Base-by-base conservation (phyloP, 192 early-diverging fungal species). In the Haplosporangium gracile region DNA sequence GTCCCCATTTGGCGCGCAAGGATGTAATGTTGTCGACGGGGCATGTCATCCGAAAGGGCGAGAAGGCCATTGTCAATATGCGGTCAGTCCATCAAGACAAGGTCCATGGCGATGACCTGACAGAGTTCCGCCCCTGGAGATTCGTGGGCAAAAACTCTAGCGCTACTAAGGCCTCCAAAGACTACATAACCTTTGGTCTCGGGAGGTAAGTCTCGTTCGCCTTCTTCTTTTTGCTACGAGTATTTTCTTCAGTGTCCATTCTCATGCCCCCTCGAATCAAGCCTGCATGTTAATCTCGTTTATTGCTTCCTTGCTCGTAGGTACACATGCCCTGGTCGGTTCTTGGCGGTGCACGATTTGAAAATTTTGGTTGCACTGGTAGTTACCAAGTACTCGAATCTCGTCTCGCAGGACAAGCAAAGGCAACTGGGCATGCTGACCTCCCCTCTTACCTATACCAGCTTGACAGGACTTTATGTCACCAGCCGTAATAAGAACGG, bases 321-420 rank as follows among this genome's bases (percentile, higher is more conserved):
- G 74, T 87, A 86, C 71, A 86, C 88, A n/a, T 91, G 90, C 57
- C 90, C 90, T 40, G 90, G 90, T n/a, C 90, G 90, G 0, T 86
- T 87, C 38, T 82, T 91, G 76, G 90, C 90, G 32, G 80, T 91
- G 47, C 90, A 89, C 39, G 88, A 89, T 29, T 78, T 91, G 55
- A 88, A 88, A 77, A 86, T 83, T 5, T 69, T 89, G 20, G 57
- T 79, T 6, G 34, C 78, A 0, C 15, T 89, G 40, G 40, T 91
- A 0, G 79, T 91, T 10, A 76, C 82, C 22, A 86, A 77, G 70
- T 91, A 89, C 78, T 83, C 82, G 26, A 78, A 63, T 40, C 68
- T 83, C 4, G 72, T 82, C 65, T 74, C 77, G 38, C 29, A 78
- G 36, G 73, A 83, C 29, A 49, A 36, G 10, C 5, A 38, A n/a